Percentiles rank a stretch among this genome's conserved stretches.
Evolutionary conservation across 805 yeast genomes (phyloP).

Genomic region (Myxozyma mucilagina): DNA sequence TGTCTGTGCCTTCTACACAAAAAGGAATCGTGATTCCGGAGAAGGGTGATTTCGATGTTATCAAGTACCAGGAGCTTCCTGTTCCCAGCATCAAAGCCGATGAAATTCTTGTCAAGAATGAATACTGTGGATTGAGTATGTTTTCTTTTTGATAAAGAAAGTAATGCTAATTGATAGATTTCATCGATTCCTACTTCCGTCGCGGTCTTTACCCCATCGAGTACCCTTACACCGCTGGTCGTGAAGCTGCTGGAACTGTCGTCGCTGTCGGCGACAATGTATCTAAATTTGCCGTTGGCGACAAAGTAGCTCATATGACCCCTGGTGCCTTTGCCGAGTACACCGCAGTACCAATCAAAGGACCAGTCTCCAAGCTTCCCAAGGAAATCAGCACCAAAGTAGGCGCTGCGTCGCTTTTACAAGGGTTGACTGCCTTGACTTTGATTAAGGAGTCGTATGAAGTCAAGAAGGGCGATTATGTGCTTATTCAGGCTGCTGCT

Average conservation of each 20-base stretch:
- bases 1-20: slow-evolving; percentile 20
- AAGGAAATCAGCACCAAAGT: slow-evolving; percentile 47
- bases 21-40: slow-evolving; percentile 16
- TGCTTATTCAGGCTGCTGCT: slow-evolving; percentile 89
- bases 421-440: slow-evolving; percentile 78
- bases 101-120: slow-evolving; percentile 71
- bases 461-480: slow-evolving; percentile 67
- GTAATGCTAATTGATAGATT: slow-evolving; percentile 14
- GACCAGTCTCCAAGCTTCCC: slow-evolving; percentile 51
- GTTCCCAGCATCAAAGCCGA: slow-evolving; percentile 57
- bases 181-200: slow-evolving; percentile 71
- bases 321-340: slow-evolving; percentile 70
- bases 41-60: slow-evolving; percentile 27
- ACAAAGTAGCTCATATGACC: slow-evolving; percentile 61
- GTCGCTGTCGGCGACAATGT: slow-evolving; percentile 65
- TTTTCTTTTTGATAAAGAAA: not conserved
- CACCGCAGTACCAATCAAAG: slow-evolving; percentile 44
- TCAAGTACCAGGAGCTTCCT: slow-evolving; percentile 48
- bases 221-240: slow-evolving; percentile 66
- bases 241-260: slow-evolving; percentile 60
- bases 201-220: slow-evolving; percentile 67
- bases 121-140: slow-evolving; percentile 58
- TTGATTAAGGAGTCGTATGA: slow-evolving; percentile 65
- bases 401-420: slow-evolving; percentile 64
- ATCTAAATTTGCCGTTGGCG: slow-evolving; percentile 60